Evolutionary conservation across 148 eudicot genomes (phyloP).

Genomic region (Vaccinium myrtillus): DNA sequence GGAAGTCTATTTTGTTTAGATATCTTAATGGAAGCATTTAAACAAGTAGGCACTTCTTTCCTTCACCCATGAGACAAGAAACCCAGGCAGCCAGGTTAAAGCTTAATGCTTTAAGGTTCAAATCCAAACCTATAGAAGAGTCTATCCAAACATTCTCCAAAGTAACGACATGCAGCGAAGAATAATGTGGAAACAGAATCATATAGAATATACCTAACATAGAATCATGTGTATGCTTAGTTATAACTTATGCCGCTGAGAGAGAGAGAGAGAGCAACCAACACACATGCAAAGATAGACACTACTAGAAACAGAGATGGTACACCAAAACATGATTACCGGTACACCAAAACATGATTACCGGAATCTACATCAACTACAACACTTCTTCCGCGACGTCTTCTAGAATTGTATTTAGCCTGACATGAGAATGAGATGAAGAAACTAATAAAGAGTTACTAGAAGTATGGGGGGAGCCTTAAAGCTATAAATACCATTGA

Average conservation of each 20-base stretch:
- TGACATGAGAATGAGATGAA: conserved; percentile 22
- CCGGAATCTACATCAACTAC: conserved; percentile 77
- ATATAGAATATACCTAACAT: background rate
- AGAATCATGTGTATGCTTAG: background rate
- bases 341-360: conserved; percentile 19
- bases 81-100: background rate
- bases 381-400: conserved; percentile 48
- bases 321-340: conserved; percentile 33
- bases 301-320: background rate
- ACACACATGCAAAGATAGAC: background rate
- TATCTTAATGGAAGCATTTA: background rate
- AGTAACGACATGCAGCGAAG: background rate
- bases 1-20: background rate
- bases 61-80: background rate
- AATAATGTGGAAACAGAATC: background rate
- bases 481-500: background rate
- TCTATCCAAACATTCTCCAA: background rate
- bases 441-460: background rate
- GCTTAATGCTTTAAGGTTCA: background rate
- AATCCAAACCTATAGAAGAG: background rate
- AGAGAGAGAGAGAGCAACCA: background rate
- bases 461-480: background rate
- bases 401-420: conserved; percentile 77
- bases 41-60: background rate
- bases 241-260: background rate